Base-by-base conservation (phyloP, 1,284 basidiomycete species). In the Rhodotorula sp. region DNA sequence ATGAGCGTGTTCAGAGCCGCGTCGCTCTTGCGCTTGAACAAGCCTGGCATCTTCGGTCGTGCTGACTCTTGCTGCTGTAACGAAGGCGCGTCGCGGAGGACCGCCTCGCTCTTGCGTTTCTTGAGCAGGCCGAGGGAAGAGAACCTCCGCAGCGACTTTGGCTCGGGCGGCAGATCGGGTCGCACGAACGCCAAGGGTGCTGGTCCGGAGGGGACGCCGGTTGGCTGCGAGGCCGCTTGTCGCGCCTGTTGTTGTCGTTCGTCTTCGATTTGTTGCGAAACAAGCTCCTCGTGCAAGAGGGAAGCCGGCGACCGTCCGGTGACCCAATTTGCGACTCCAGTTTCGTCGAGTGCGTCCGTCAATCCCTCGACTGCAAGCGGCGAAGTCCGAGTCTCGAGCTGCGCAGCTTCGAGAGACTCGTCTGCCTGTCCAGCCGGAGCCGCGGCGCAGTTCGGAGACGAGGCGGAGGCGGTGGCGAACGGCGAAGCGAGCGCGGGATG, bases 11-110 rank as follows among this genome's bases (percentile, higher is more conserved):
- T 60, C 14, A 69, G 57, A 12, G 68, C 62, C 15, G 60, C 58
- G 56, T 74, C 68, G 62, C 67, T 69, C 63, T 72, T 74, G 49
- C 67, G 69, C 56, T 70, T 71, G 28, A 49, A 47, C 2, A 74
- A 52, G 6, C 58, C 57, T 26, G 55, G 58, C 14, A 43, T 47
- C 15, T 38, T 16, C 31, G 31, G 14, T n/a, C 26, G 26, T 26
- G 54, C 26, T 7, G 28, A 5, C 45, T 63, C 49, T 28, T 23
- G 34, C 43, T 48, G 28, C 19, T 23, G 50, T 19, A 57, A 48
- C 31, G 28, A 4, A 3, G 23, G 23, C 21, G 52, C 43, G 18
- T 56, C 47, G 45, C 47, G 60, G 47, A 64, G 66, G n/a, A 55
- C 56, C 26, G 43, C 64, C 4, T 67, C 68, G 70, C 73, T 74